Conservation (phyloP, 2,329 filamentous ascomycete species). For the Xylaria sp. region DNA sequence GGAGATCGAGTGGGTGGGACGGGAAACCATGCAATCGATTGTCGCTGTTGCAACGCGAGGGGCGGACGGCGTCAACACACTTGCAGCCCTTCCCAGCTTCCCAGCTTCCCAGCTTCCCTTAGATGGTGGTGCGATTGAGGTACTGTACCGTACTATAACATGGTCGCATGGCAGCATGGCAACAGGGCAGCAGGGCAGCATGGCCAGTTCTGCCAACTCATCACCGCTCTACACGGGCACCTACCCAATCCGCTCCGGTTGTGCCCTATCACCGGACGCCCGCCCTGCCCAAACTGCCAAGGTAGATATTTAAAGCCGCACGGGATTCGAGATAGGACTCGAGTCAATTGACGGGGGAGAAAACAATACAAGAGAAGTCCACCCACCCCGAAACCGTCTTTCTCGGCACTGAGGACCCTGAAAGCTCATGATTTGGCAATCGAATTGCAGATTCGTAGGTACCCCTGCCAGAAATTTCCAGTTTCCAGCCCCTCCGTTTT, state of each 20-base stretch:
- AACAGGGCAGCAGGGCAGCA: no score
- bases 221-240: constrained; percentile 20
- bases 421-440: constrained; percentile 14
- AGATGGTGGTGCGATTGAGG: background rate
- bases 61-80: background rate
- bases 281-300: background rate
- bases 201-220: constrained; percentile 36
- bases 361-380: background rate
- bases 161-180: no score
- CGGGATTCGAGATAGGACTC: constrained; percentile 13
- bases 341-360: background rate
- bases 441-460: no score
- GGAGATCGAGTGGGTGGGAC: background rate
- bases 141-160: no score
- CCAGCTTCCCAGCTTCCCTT: background rate
- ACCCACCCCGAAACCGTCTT: background rate
- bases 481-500: constrained; percentile 35
- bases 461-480: constrained; percentile 31
- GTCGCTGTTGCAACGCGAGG: constrained; percentile 19
- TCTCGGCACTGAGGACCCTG: background rate
- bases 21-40: constrained; percentile 15
- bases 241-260: constrained; percentile 5
- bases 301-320: background rate
- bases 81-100: constrained; percentile 16
- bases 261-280: background rate